A percentile compares a stretch with the other conserved stretches of the same genome.
Evolutionary conservation across 352 stramenopile species (phyloP).

Genomic region (Phytophthora palmivora): DNA sequence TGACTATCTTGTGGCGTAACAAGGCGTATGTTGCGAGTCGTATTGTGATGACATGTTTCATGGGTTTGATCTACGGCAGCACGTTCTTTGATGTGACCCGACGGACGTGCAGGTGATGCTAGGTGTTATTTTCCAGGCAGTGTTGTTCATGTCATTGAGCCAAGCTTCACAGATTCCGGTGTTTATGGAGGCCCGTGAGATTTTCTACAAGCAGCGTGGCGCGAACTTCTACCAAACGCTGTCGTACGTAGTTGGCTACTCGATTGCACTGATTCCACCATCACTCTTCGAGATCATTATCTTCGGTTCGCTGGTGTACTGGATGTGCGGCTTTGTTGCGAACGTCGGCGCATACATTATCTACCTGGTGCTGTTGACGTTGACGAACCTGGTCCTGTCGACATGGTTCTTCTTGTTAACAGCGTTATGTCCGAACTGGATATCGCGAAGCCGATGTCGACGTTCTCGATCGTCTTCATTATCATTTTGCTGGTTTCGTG

Average conservation of each 20-base stretch:
- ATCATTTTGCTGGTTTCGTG: slow-evolving; percentile 19
- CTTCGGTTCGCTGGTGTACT: slow-evolving; percentile 78
- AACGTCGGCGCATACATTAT: slow-evolving; percentile 18
- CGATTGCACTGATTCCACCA: slow-evolving; percentile 15
- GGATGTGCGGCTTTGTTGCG: slow-evolving; percentile 52
- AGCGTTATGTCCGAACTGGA: slow-evolving; percentile 15
- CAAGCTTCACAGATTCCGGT: slow-evolving; percentile 20
- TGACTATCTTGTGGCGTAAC: slow-evolving; percentile 54
- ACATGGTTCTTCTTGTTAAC: slow-evolving; percentile 20
- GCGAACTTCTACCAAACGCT: slow-evolving; percentile 19
- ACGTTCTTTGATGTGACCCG: slow-evolving; percentile 15
- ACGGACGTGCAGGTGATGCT: slow-evolving; percentile 22
- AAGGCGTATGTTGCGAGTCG: slow-evolving; percentile 31
- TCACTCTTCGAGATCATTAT: slow-evolving; percentile 34
- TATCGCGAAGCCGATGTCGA: slow-evolving; percentile 18
- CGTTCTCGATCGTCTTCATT: slow-evolving; percentile 19
- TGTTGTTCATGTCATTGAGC: slow-evolving; percentile 24
- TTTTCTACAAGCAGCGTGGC: slow-evolving; percentile 21
- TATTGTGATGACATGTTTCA: slow-evolving; percentile 24
- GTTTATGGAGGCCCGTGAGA: slow-evolving; percentile 23
- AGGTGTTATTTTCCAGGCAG: slow-evolving; percentile 23
- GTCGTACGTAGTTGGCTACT: slow-evolving; percentile 16
- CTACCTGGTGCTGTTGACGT: slow-evolving; percentile 11
- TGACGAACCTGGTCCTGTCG: slow-evolving; percentile 19
- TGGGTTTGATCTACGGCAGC: slow-evolving; percentile 17